These are phyloP conservation scores for grape (Vitis vinifera) DNA, from an alignment of 164 flowering plant genomes.

Conservation along the genomic window DNA sequence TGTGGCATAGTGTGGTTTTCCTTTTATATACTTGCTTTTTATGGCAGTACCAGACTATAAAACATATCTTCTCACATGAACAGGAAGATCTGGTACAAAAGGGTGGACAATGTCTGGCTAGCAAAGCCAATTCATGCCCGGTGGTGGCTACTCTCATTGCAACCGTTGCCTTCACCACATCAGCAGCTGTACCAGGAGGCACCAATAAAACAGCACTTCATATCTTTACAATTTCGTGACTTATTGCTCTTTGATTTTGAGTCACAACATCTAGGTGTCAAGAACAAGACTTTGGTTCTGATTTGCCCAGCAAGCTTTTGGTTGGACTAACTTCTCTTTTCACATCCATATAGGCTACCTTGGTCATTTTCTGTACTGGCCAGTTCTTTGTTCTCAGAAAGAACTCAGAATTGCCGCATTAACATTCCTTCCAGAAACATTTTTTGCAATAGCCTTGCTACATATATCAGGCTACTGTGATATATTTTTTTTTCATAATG, in stretches of 20 bases:
- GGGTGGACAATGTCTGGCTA: slow-evolving; percentile 16
- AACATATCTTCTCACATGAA: slow-evolving; percentile 8
- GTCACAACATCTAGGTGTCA: slow-evolving; percentile 24
- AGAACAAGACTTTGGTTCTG: slow-evolving; percentile 13
- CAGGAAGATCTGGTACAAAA: slow-evolving; percentile 12
- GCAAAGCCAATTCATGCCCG: slow-evolving; percentile 21
- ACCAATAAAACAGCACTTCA: slow-evolving; percentile 10
- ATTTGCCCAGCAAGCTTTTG: slow-evolving; percentile 22
- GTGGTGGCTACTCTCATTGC: slow-evolving; percentile 28
- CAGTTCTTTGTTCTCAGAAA: slow-evolving; percentile 21
- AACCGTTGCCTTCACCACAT: slow-evolving; percentile 26
- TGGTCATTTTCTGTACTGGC: slow-evolving; percentile 27
- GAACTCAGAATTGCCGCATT: slow-evolving; percentile 12
- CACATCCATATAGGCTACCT: slow-evolving; percentile 17
- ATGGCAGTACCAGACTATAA: slow-evolving; percentile 14
- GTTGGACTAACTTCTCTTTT: slow-evolving; percentile 23
- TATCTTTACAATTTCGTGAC: slow-evolving; percentile 17
- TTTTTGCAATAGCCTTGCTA: slow-evolving; percentile 21
- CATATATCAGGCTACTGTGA: too few relatives aligned
- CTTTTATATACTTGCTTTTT: neutral
- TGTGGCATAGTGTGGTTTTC: too few relatives aligned
- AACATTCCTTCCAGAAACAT: slow-evolving; percentile 21
- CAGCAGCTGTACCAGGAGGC: slow-evolving; percentile 21
- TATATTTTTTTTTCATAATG: too few relatives aligned
- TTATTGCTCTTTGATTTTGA: slow-evolving; percentile 25